A percentile compares a stretch with the other conserved stretches of the same genome.
Evolutionary conservation across 2,329 filamentous ascomycete genomes (phyloP).

Genomic region (Leptographium wingfieldii): DNA sequence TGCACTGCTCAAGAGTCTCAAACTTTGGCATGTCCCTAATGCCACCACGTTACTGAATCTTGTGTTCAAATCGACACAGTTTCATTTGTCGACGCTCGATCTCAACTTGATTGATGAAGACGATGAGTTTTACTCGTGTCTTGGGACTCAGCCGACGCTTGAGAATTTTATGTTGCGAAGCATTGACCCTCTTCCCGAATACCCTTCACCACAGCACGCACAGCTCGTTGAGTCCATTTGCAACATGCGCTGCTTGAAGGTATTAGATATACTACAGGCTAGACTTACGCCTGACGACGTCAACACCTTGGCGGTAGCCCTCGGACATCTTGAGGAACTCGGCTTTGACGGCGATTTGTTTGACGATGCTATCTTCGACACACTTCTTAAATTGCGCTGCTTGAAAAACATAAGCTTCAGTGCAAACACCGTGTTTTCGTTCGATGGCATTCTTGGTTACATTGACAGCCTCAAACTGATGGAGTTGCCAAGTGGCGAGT

Average conservation of each 20-base stretch:
- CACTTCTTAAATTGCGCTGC: conserved; percentile 24
- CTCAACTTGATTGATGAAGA: conserved; percentile 35
- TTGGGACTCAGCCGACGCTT: conserved; percentile 36
- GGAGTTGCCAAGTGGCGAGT: conserved; percentile 9
- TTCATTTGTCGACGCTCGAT: conserved; percentile 33
- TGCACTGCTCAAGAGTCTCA: conserved; percentile 33
- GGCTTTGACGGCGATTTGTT: conserved; percentile 42
- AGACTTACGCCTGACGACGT: conserved; percentile 38
- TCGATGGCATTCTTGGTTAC: conserved; percentile 32
- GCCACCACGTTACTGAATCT: conserved; percentile 39
- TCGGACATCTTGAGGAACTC: conserved; percentile 40
- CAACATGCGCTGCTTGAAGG: conserved; percentile 35
- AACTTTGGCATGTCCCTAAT: conserved; percentile 36
- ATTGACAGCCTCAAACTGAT: conserved; percentile 22
- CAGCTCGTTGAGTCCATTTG: conserved; percentile 29
- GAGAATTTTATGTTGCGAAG: conserved; percentile 17
- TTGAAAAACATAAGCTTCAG: conserved; percentile 41
- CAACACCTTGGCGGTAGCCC: conserved; percentile 27
- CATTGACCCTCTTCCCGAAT: conserved; percentile 12
- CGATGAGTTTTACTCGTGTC: conserved; percentile 36
- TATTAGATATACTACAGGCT: conserved; percentile 38
- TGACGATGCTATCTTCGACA: conserved; percentile 30
- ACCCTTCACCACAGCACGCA: conserved; percentile 19
- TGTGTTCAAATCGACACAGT: conserved; percentile 26
- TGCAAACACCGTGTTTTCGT: conserved; percentile 42